A percentile compares a stretch with the other conserved stretches of the same genome.
These are phyloP conservation scores for Vigna nakashimae DNA, from an alignment of 306 rosid genomes.

Conservation along the genomic window DNA sequence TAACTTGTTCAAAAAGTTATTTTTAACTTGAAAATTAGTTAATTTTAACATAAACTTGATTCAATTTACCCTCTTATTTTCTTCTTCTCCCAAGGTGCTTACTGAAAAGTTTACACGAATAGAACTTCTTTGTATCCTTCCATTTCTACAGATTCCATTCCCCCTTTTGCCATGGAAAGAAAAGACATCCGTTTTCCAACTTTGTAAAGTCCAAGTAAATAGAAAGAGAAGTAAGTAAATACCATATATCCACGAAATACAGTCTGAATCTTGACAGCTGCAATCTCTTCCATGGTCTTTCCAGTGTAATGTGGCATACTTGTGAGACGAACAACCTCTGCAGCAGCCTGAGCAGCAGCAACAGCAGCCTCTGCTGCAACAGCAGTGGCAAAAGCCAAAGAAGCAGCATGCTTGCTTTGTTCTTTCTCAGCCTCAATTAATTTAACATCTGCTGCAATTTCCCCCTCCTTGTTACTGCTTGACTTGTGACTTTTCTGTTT, in stretches of 20 bases:
- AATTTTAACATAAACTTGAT: too few species aligned
- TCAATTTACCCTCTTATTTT: too few species aligned
- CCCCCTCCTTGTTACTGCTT: constrained; percentile 51
- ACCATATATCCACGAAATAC: constrained; percentile 80
- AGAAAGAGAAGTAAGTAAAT: constrained; percentile 24
- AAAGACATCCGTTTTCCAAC: neutral
- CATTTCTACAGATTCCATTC: too few species aligned
- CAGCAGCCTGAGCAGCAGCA: constrained; percentile 76
- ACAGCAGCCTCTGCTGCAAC: constrained; percentile 77
- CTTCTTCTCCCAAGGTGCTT: too few species aligned
- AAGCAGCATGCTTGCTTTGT: constrained; percentile 72
- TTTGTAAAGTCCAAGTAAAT: neutral
- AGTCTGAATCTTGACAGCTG: constrained; percentile 80
- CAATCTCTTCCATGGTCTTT: constrained; percentile 61
- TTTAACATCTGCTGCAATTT: constrained; percentile 47
- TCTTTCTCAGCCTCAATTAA: constrained; percentile 57
- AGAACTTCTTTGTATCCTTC: too few species aligned
- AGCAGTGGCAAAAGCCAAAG: constrained; percentile 78
- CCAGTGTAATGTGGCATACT: constrained; percentile 49
- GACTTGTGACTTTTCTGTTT: constrained; percentile 60
- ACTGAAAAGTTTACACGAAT: too few species aligned
- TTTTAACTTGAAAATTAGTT: too few species aligned
- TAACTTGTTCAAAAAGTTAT: neutral
- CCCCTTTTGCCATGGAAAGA: neutral
- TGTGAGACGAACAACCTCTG: constrained; percentile 77